These are phyloP conservation scores for Coprinopsis strossmayeri DNA, from an alignment of 768 basidiomycete genomes.

Conservation along the genomic window DNA sequence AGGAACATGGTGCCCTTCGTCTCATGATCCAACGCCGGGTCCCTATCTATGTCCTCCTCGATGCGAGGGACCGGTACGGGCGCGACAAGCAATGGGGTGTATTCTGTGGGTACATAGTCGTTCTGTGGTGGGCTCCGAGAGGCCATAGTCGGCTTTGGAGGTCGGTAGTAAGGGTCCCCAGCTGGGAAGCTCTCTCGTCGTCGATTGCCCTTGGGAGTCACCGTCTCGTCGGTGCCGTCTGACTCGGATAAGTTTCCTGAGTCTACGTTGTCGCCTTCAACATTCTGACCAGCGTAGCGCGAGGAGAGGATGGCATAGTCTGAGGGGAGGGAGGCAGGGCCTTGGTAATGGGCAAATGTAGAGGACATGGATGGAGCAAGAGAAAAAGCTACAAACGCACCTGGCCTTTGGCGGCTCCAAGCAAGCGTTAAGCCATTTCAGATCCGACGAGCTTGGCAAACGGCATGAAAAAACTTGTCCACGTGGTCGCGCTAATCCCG, in stretches of 20 bases:
- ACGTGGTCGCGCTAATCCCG: no score
- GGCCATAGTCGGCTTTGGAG: conserved; percentile 31
- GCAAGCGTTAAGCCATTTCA: no score
- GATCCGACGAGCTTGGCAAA: no score
- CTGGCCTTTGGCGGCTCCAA: no score
- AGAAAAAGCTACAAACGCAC: conserved; percentile 5
- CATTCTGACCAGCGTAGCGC: conserved; percentile 17
- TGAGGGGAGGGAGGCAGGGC: conserved; percentile 54
- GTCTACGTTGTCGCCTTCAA: conserved; percentile 14
- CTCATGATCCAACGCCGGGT: conserved; percentile 24
- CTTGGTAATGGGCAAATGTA: conserved; percentile 50
- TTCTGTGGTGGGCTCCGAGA: conserved; percentile 13
- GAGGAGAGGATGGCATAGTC: conserved; percentile 58
- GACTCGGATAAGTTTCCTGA: conserved; percentile 15
- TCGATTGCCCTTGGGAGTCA: conserved; percentile 5
- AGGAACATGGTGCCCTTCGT: conserved; percentile 31
- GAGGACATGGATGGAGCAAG: conserved; percentile 30
- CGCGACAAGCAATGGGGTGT: conserved; percentile 48
- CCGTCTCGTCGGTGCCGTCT: conserved; percentile 13
- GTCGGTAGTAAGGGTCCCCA: conserved; percentile 29
- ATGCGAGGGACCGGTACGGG: conserved; percentile 54
- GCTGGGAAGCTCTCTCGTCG: conserved; percentile 19
- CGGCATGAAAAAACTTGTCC: no score
- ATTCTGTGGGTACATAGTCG: conserved; percentile 34
- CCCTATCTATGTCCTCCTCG: conserved; percentile 38